Percentiles rank a stretch among this genome's conserved stretches.
phyloP scores from a whole-genome alignment of 2,329 filamentous ascomycete species.

The Botrytis elliptica region DNA sequence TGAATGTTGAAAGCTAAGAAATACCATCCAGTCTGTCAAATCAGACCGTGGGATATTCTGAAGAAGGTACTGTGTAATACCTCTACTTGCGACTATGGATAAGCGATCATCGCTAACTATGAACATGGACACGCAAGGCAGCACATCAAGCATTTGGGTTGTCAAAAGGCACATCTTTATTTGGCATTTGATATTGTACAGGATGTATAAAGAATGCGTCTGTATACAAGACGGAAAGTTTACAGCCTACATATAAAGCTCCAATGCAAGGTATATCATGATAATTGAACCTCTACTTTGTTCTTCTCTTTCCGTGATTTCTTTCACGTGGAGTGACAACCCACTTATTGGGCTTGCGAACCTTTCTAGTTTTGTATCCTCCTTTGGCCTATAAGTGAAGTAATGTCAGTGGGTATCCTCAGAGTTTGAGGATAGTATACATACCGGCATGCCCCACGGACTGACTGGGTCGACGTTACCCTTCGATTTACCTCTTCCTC shows the following conservation, averaged over 20 bases:
- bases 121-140: neutral
- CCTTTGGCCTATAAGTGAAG: constrained; percentile 63
- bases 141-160: neutral
- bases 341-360: constrained; percentile 87
- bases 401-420: constrained; percentile 12
- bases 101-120: neutral
- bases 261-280: constrained; percentile 1
- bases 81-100: neutral
- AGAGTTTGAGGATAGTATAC: constrained; percentile 42
- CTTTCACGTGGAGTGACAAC: constrained; percentile 80
- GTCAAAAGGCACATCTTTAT: neutral
- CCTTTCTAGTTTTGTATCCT: constrained; percentile 88
- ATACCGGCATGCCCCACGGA: constrained; percentile 93
- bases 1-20: neutral
- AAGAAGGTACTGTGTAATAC: neutral
- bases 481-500: constrained; percentile 99
- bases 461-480: constrained; percentile 93
- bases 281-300: constrained; percentile 50
- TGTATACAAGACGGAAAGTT: neutral
- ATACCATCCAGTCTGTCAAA: neutral
- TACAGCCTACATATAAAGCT: neutral
- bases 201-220: neutral
- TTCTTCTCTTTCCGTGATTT: constrained; percentile 86
- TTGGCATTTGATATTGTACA: neutral
- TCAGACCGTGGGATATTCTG: neutral